Base-by-base conservation (phyloP, 768 basidiomycete genomes). In the Russula sp. region DNA sequence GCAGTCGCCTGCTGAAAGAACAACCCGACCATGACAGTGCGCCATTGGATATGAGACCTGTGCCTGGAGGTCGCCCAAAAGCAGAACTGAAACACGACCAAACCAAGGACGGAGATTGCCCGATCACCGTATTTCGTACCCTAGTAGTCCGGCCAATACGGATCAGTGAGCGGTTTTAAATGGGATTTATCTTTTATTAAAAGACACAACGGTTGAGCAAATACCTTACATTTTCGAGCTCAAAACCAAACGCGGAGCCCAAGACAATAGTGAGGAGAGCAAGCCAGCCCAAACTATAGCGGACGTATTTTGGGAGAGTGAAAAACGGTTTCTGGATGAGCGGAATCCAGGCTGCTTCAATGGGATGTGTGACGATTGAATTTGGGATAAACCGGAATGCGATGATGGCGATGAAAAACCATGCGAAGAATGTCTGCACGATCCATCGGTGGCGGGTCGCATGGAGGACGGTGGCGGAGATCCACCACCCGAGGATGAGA, bases 241-340 rank as follows among this genome's bases (percentile, higher is more conserved):
- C 76, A 77, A 93, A 90, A 10, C 92, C 92, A 73, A 92, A 95
- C 0, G 91, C 92, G n/a, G 90, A 92, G 32, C 92, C 93, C 63
- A 95, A 88, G 52, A 93, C 78, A 62, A 93, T 84, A 20, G 72
- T 90, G 52, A 94, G 72, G 49, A 95, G 83, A 65, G 83, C 84
- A 24, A 90, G 72, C 89, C 90, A 92, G 55, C 93, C 92, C 42
- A 89, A 71, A 7, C 80, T 71, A 48, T 91, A 78, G 22, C 91
- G 81, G 61, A 79, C 66, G 24, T 68, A 28, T 59, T 83, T 81
- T 18, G 78, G 77, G 22, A 85, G 73, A 60, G 70, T 78, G 74
- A 84, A 88, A 80, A 84, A 94, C 7, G 92, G 93, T 26, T 77
- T 76, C 66, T 85, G 79, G 28, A 94, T 77, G 26, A 80, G 59